Evolutionary conservation across 768 basidiomycete genomes (phyloP), one percentile per base, ranked within the genome.

Genomic region (Leccinum boreale): DNA sequence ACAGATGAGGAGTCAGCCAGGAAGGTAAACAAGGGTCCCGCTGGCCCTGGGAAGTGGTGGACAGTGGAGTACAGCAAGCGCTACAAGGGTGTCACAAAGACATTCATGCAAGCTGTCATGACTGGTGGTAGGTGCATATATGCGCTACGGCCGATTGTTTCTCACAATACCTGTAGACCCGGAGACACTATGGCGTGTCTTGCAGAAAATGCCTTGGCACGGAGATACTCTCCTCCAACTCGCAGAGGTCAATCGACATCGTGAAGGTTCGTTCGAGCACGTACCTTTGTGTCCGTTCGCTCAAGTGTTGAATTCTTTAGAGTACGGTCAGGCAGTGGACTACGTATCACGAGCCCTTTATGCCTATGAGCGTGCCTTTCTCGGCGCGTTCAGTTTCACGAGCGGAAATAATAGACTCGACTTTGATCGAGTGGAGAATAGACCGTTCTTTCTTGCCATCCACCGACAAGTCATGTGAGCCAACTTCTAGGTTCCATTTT

Each of bases 261-360:
- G 93, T 64, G 94, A 96, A 79, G 94, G 94, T 90, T 35, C 24
- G 77, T 56, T 3, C 26, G 35, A n/a, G 12, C 1, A 4, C 19
- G 14, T 42, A 12, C 11, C 23, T 24, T 17, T 17, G 19, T 36
- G 15, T 33, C 28, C 8, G 12, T 44, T 21, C 8, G 10, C 51
- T 60, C 8, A 59, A 42, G 52, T 33, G 46, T 46, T 21, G 14
- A n/a, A 39, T 33, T 33, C 12, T 60, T 36, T 55, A 92, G 94
- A 97, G 67, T 85, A 94, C 65, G 80, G 87, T 36, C 84, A 87
- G 53, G 92, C 93, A 0, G 85, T 90, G 4, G 94, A 97, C 59
- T 92, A 85, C 65, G 85, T 94, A n/a, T 90, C 93, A 56, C 84
- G 94, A n/a, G 90, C 95, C 0, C 71, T 99, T 15, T 98, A 95